phyloP scores from a whole-genome alignment of 176 grass and related monocot species.

The Themeda triandra region DNA sequence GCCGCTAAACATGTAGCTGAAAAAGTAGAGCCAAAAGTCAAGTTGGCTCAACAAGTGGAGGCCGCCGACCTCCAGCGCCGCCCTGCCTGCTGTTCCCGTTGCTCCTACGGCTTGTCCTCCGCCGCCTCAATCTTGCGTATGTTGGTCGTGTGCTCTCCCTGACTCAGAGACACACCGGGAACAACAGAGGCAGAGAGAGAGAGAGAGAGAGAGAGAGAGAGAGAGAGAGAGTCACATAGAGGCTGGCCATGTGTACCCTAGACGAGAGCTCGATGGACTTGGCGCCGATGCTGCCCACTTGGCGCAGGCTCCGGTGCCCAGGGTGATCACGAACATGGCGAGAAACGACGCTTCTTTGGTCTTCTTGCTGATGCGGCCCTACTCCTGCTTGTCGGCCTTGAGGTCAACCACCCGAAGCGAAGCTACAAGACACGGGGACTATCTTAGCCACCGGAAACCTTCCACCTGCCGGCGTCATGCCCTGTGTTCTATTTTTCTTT shows the following conservation, averaged over 20 bases:
- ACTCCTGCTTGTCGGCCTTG: too few species aligned
- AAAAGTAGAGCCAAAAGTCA: conserved; percentile 95
- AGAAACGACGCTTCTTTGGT: conserved; percentile 41
- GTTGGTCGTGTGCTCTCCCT: conserved; percentile 45
- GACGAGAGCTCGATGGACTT: conserved; percentile 46
- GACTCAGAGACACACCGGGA: conserved; percentile 46
- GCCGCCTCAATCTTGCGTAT: conserved; percentile 7
- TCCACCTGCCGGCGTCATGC: too few species aligned
- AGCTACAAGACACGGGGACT: too few species aligned
- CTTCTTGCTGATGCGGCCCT: neutral
- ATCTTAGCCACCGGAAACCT: too few species aligned
- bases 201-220: too few species aligned
- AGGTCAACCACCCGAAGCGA: too few species aligned
- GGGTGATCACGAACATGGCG: conserved; percentile 71
- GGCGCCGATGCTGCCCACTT: conserved; percentile 55
- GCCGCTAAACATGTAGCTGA: conserved; percentile 96
- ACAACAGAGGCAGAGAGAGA: conserved; percentile 54
- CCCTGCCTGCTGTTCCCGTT: too few species aligned
- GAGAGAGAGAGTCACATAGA: conserved; percentile 52
- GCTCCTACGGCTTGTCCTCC: neutral
- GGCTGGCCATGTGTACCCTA: conserved; percentile 50
- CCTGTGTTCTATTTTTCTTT: too few species aligned
- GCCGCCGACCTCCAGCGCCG: too few species aligned
- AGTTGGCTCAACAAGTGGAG: conserved; percentile 54
- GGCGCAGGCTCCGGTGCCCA: conserved; percentile 72